Conservation (phyloP, 2,329 filamentous ascomycete genomes). For the Didymella exigua region DNA sequence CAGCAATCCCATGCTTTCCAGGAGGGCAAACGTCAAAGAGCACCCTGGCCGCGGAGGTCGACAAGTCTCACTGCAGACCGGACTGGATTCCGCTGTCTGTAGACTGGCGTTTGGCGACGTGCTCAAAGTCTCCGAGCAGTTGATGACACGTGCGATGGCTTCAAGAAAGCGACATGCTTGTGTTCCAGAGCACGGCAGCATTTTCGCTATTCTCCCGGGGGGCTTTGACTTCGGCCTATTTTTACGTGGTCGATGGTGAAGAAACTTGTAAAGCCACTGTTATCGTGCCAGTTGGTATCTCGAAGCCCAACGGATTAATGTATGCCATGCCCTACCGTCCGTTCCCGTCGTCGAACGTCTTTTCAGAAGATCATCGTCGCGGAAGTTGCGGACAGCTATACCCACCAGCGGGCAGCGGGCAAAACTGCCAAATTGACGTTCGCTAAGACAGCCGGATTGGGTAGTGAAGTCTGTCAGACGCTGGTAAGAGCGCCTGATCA, state of each 20-base stretch:
- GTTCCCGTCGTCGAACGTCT: constrained; percentile 2
- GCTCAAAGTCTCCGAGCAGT: constrained; percentile 21
- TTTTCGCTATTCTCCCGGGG: constrained; percentile 13
- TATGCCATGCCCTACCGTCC: not conserved
- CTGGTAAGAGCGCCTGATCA: constrained; percentile 2
- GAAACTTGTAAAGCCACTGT: not conserved
- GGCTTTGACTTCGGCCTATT: constrained; percentile 5
- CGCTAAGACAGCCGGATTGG: constrained; percentile 12
- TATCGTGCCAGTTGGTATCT: constrained; percentile 13
- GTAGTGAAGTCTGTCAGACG: not conserved
- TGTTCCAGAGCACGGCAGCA: constrained; percentile 12
- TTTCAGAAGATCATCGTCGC: constrained; percentile 3
- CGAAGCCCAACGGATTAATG: not conserved
- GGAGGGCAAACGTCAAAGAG: not conserved
- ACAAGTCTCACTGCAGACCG: constrained; percentile 9
- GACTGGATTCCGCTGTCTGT: constrained; percentile 17
- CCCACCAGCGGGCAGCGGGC: not conserved
- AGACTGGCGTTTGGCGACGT: constrained; percentile 2
- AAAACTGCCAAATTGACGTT: not conserved
- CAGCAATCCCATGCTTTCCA: constrained; percentile 3
- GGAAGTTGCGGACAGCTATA: not conserved
- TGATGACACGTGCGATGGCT: constrained; percentile 23
- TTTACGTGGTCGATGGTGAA: constrained; percentile 2
- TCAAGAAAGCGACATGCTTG: constrained; percentile 12
- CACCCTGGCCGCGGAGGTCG: not conserved